phyloP scores from a whole-genome alignment of 345 rosid species.

The Diplotaxis tenuifolia region DNA sequence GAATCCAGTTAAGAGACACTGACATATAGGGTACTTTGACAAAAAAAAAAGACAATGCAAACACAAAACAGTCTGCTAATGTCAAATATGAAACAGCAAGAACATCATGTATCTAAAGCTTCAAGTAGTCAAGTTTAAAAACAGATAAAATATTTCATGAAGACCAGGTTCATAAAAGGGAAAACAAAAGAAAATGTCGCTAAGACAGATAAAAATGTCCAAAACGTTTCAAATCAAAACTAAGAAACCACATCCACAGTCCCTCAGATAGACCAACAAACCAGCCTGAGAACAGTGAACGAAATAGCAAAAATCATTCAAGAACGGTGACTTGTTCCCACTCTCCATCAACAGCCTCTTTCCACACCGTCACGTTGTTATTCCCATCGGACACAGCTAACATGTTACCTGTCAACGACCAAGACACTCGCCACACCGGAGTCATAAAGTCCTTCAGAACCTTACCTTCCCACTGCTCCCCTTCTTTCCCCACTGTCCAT shows the following conservation, averaged over 20 bases:
- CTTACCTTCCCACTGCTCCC: constrained; percentile 62
- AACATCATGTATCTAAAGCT: not conserved
- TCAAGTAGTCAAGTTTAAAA: not conserved
- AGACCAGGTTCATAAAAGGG: not conserved
- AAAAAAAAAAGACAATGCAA: not conserved
- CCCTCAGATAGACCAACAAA: constrained; percentile 24
- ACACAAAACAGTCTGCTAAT: not conserved
- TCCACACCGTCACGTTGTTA: constrained; percentile 62
- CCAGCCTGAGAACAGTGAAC: constrained; percentile 7
- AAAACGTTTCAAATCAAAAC: constrained; percentile 5
- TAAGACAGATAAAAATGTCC: not conserved
- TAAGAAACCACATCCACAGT: constrained; percentile 18
- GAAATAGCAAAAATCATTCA: constrained; percentile 16
- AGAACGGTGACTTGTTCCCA: constrained; percentile 56
- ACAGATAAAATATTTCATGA: not conserved
- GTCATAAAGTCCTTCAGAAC: constrained; percentile 60
- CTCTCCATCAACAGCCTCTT: constrained; percentile 62
- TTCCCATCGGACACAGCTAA: constrained; percentile 61
- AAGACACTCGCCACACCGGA: constrained; percentile 64
- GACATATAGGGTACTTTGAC: too few species aligned
- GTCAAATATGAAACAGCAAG: not conserved
- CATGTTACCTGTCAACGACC: constrained; percentile 66
- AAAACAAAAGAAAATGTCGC: not conserved
- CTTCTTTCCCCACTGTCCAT: constrained; percentile 62
- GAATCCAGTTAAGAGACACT: too few species aligned